Base-by-base conservation (phyloP, 2,329 filamentous ascomycete genomes). In the Phialophora expanda region DNA sequence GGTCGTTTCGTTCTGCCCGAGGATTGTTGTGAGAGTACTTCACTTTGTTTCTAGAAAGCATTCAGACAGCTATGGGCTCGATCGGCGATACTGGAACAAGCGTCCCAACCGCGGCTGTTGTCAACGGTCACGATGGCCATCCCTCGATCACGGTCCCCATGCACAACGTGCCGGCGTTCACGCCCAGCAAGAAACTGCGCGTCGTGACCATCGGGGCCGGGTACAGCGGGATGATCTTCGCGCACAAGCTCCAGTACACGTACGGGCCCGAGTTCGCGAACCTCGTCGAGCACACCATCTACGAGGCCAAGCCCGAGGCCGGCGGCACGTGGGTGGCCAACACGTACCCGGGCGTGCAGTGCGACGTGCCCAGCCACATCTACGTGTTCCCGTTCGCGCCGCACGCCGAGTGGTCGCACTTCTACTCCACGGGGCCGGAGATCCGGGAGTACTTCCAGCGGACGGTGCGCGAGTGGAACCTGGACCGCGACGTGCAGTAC, bases 361-460 rank as follows among this genome's bases (percentile, higher is more conserved):
- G 89, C 70, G 88, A 91, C 74, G 85, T 91, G n/a, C 87, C 89
- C 0, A 85, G 88, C 0, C 87, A 90, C 74, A 87, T 89, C 26
- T 92, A 92, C 71, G 89, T 69, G 30, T 72, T 70, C 30, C 69
- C 70, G 11, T 82, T 79, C 65, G 77, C 78, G 12, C 79, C 79
- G 1, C 81, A 81, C 34, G 77, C 78, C 1, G 74, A 79, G 50
- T 82, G 79, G 79, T 75, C 73, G 1, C 74, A 77, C 5, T 78
- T 80, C 51, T 82, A 79, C 64, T 76, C 79, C 5, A 73, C 71
- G 6, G 78, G 78, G 0, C 65, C 70, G 5, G 80, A 82, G 69
- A 81, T 82, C 50, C 73, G 74, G n/a, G 76, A 78, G 24, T 82
- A 82, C 65, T 77, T 80, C 73, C 72, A 79, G 58, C 67, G 71